phyloP scores from a whole-genome alignment of 495 filamentous ascomycete genomes.

The Aspergillus kassunensis region DNA sequence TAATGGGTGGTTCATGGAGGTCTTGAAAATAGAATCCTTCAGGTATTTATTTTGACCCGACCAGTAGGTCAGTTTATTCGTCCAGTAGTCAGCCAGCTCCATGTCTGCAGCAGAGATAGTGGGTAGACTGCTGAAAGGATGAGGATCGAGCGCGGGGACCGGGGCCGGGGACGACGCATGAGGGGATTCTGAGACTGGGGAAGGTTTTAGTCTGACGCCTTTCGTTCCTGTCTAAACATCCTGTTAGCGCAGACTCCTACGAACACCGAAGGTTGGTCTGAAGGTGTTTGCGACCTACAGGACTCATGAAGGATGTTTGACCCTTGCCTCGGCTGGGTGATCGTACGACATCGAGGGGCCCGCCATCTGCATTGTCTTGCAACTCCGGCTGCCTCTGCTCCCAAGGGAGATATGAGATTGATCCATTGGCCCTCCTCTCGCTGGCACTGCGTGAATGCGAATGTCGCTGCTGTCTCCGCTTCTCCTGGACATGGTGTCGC shows the following conservation, averaged over 20 bases:
- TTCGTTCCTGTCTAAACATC: neutral
- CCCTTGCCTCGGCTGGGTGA: neutral
- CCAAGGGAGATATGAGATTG: constrained; percentile 24
- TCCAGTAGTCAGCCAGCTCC: constrained; percentile 37
- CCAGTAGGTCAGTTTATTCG: constrained; percentile 40
- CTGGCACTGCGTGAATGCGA: constrained; percentile 15
- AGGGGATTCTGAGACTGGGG: neutral
- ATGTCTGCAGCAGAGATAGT: constrained; percentile 21
- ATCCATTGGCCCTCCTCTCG: constrained; percentile 16
- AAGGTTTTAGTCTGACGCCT: neutral
- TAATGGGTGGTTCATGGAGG: constrained; percentile 34
- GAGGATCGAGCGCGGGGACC: constrained; percentile 30
- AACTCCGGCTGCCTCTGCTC: constrained; percentile 15
- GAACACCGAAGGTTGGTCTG: neutral
- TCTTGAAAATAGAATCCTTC: constrained; percentile 36
- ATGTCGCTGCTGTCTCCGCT: constrained; percentile 33
- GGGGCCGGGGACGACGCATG: constrained; percentile 25
- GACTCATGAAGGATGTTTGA: neutral
- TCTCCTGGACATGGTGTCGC: constrained; percentile 48
- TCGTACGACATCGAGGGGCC: neutral
- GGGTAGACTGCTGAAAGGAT: constrained; percentile 33
- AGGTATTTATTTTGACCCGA: constrained; percentile 39
- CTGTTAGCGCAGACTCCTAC: neutral
- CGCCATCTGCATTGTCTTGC: constrained; percentile 3
- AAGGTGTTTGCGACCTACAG: neutral